phyloP scores from a whole-genome alignment of 345 rosid genomes.

The Heritiera fomes region DNA sequence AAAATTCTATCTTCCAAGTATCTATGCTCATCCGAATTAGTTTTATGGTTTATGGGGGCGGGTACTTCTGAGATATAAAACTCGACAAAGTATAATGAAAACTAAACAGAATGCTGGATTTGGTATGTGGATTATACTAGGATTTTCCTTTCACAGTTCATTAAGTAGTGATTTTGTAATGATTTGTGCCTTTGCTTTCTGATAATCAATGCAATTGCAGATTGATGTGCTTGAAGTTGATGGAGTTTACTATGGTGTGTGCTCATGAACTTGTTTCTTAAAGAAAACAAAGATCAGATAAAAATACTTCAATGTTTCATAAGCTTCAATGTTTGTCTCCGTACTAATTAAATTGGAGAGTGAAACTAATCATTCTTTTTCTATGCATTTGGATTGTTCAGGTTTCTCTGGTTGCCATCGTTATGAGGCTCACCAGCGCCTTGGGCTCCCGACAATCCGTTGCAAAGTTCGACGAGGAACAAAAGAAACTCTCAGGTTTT shows the following conservation, averaged over 20 bases:
- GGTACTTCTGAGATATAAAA: no score
- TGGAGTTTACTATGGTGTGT: conserved; percentile 76
- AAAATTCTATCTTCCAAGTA: neutral
- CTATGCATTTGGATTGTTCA: conserved; percentile 17
- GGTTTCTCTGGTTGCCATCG: conserved; percentile 97
- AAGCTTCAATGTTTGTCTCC: no score
- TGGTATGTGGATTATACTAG: no score
- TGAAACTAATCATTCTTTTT: neutral
- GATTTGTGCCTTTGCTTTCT: neutral
- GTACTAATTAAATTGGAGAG: neutral
- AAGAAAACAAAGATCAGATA: neutral
- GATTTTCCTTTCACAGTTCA: neutral
- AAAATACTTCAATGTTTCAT: no score
- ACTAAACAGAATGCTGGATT: no score
- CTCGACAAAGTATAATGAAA: no score
- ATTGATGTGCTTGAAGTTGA: conserved; percentile 97
- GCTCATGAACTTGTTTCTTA: neutral
- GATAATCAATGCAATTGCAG: conserved; percentile 40
- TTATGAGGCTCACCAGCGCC: conserved; percentile 82
- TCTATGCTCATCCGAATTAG: neutral
- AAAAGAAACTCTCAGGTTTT: conserved; percentile 78
- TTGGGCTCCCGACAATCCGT: conserved; percentile 82
- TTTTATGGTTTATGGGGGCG: no score
- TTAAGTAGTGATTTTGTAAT: neutral
- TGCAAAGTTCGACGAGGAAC: conserved; percentile 93